Percentiles rank a stretch among this genome's conserved stretches.
phyloP scores from a whole-genome alignment of 768 basidiomycete genomes.

The Hydnomerulius pinastri region DNA sequence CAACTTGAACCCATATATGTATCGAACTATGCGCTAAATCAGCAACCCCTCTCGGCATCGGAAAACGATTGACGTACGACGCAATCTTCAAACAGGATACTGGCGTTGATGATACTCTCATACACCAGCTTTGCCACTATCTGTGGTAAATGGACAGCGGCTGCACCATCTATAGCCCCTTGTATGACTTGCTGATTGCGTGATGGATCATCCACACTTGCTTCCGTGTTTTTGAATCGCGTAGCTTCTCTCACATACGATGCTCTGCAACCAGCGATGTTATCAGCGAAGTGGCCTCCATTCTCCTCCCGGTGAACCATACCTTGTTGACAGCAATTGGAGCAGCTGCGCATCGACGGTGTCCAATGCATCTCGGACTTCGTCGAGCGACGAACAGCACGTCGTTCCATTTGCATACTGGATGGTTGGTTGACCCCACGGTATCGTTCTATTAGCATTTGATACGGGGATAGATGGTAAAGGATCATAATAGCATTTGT shows the following conservation, averaged over 20 bases:
- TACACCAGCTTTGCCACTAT: slow-evolving; percentile 22
- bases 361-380: slow-evolving; percentile 18
- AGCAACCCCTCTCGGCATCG: background rate
- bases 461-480: slow-evolving; percentile 16
- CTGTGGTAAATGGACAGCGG: slow-evolving; percentile 20
- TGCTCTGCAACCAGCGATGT: slow-evolving; percentile 4
- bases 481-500: slow-evolving; percentile 20
- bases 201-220: slow-evolving; percentile 10
- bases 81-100: slow-evolving; percentile 24
- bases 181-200: slow-evolving; percentile 22
- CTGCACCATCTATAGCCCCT: slow-evolving; percentile 18
- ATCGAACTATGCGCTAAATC: slow-evolving; percentile 11
- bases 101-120: slow-evolving; percentile 21
- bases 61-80: no score
- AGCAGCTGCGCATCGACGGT: slow-evolving; percentile 19
- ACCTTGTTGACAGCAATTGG: slow-evolving; percentile 22
- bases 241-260: slow-evolving; percentile 27
- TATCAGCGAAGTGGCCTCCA: background rate
- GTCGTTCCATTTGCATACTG: slow-evolving; percentile 20
- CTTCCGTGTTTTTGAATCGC: slow-evolving; percentile 24
- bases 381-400: slow-evolving; percentile 25
- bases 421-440: slow-evolving; percentile 26
- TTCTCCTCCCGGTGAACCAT: background rate
- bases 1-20: slow-evolving; percentile 6
- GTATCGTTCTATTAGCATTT: slow-evolving; percentile 17